Evolutionary conservation across 1,284 basidiomycete genomes (phyloP).

Genomic region (Tilletia horrida): DNA sequence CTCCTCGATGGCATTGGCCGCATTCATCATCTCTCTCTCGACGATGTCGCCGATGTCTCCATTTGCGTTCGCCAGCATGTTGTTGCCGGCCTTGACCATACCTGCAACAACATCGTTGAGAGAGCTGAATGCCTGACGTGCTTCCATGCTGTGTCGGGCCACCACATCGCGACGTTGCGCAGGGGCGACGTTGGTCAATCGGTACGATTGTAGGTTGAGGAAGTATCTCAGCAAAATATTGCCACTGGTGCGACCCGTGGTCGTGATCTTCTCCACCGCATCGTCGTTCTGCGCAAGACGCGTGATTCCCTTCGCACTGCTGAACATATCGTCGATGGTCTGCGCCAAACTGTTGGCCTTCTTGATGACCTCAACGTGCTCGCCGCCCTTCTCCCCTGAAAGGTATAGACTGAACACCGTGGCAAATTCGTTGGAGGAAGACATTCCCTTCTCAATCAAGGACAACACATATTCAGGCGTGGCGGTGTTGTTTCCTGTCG

Average conservation of each 20-base stretch:
- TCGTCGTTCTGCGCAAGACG: slow-evolving; percentile 87
- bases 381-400: slow-evolving; percentile 80
- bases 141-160: slow-evolving; percentile 82
- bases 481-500: slow-evolving; percentile 87
- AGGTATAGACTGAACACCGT: slow-evolving; percentile 89
- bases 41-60: slow-evolving; percentile 96
- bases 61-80: slow-evolving; percentile 71
- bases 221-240: slow-evolving; percentile 87
- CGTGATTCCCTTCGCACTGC: slow-evolving; percentile 92
- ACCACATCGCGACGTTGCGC: slow-evolving; percentile 79
- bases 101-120: slow-evolving; percentile 83
- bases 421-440: slow-evolving; percentile 92
- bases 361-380: slow-evolving; percentile 97
- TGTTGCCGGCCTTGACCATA: slow-evolving; percentile 80
- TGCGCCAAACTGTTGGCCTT: slow-evolving; percentile 94
- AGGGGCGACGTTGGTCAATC: slow-evolving; percentile 62
- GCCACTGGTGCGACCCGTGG: slow-evolving; percentile 78
- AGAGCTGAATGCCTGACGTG: slow-evolving; percentile 73
- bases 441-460: slow-evolving; percentile 94
- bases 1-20: slow-evolving; percentile 86
- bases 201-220: slow-evolving; percentile 92
- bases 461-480: slow-evolving; percentile 97
- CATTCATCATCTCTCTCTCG: slow-evolving; percentile 90
- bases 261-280: slow-evolving; percentile 80
- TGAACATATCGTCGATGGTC: slow-evolving; percentile 81